These are phyloP conservation scores for Orbilia quercus DNA, from an alignment of 2,329 filamentous ascomycete species.

Conservation along the genomic window DNA sequence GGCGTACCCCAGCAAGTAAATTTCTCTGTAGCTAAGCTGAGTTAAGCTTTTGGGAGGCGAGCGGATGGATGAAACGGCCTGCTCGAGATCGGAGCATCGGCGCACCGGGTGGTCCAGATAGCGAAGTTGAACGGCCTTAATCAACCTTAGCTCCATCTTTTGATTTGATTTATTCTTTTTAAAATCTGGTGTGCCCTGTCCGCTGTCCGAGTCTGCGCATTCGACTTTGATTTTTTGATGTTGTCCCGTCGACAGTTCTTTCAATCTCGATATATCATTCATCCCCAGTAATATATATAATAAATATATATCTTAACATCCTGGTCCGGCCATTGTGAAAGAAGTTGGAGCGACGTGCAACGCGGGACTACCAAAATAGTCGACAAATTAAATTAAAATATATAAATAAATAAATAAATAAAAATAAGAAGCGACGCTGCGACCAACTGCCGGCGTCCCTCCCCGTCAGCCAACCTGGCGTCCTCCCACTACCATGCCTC, in stretches of 20 bases:
- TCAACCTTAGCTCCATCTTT: neutral
- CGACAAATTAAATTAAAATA: no score
- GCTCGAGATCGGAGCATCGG: slow-evolving; percentile 34
- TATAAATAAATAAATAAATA: no score
- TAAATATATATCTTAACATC: no score
- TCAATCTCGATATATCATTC: no score
- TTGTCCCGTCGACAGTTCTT: no score
- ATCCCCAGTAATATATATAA: no score
- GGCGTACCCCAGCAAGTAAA: no score
- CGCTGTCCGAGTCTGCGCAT: slow-evolving; percentile 1
- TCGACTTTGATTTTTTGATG: no score
- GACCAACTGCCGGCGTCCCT: neutral
- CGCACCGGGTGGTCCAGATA: slow-evolving; percentile 25
- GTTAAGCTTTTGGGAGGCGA: slow-evolving; percentile 42
- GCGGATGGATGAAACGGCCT: slow-evolving; percentile 20
- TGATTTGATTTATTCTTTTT: neutral
- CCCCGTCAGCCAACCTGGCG: slow-evolving; percentile 26
- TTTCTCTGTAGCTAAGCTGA: slow-evolving; percentile 8
- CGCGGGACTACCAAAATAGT: no score
- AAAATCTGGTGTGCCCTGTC: no score
- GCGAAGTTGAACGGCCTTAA: neutral
- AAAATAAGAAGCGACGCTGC: neutral
- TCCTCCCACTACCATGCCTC: slow-evolving; percentile 24
- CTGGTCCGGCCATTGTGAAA: no score
- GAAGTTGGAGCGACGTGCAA: no score